A percentile compares a stretch with the other conserved stretches of the same genome.
These are phyloP conservation scores for Medicago truncatula DNA, from an alignment of 306 rosid species.

Conservation along the genomic window MtrunA17r5.0-ANR NC_053049.1:26272501-26273000, in stretches of 20 bases:
- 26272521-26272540: constrained; percentile 51
- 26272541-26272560: constrained; percentile 58
- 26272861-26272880: too few relatives aligned
- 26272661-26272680: constrained; percentile 16
- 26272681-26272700: constrained; percentile 13
- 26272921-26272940: too few relatives aligned
- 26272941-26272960: too few relatives aligned
- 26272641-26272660: not conserved
- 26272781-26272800: not conserved
- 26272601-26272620: constrained; percentile 28
- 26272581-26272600: constrained; percentile 25
- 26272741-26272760: constrained; percentile 9
- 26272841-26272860: too few relatives aligned
- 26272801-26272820: too few relatives aligned
- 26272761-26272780: constrained; percentile 5
- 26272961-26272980: too few relatives aligned
- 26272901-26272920: too few relatives aligned
- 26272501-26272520: constrained; percentile 52
- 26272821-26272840: too few relatives aligned
- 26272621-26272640: too few relatives aligned
- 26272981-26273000: too few relatives aligned
- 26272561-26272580: constrained; percentile 65
- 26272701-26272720: constrained; percentile 18
- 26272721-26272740: not conserved
- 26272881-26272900: too few relatives aligned